A percentile compares a stretch with the other conserved stretches of the same genome.
These are phyloP conservation scores for Capsaspora owczarzaki DNA, from an alignment of 78 protist genomes.

Conservation along the genomic window DNA sequence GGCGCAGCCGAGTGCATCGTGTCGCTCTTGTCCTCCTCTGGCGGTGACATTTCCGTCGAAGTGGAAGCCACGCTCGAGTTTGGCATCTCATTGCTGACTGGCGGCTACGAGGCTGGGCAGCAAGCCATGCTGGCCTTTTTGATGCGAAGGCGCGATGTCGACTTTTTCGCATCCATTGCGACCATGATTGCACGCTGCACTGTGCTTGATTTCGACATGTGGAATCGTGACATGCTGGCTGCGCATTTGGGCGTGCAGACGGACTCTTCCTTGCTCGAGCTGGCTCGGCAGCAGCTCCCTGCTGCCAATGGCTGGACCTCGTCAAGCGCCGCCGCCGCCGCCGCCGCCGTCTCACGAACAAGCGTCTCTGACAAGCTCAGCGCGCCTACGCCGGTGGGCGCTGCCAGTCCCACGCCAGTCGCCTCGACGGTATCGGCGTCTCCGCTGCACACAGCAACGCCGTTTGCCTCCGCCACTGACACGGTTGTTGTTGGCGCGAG, in stretches of 20 bases:
- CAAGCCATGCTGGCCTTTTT: not conserved
- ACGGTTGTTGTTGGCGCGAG: no score
- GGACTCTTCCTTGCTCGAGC: no score
- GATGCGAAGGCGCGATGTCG: not conserved
- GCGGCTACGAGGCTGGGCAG: conserved; percentile 1
- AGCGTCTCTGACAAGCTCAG: not conserved
- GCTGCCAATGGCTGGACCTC: no score
- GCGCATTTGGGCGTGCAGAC: not conserved
- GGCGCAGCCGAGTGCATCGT: not conserved
- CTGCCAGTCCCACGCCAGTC: no score
- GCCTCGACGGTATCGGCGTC: not conserved
- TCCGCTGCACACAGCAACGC: no score
- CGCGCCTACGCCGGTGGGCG: no score
- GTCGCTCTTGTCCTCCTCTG: not conserved
- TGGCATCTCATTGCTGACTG: not conserved
- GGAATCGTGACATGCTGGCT: not conserved
- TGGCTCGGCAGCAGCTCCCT: no score
- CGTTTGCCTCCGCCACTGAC: no score
- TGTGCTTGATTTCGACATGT: not conserved
- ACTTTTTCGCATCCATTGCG: not conserved
- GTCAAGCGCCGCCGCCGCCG: no score
- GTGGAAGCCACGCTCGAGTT: no score
- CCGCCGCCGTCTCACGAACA: no score
- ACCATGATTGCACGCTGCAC: not conserved
- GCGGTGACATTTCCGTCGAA: no score